A percentile compares a stretch with the other conserved stretches of the same genome.
These are phyloP conservation scores for Abelmoschus esculentus DNA, from an alignment of 345 rosid genomes.

Conservation along the genomic window DNA sequence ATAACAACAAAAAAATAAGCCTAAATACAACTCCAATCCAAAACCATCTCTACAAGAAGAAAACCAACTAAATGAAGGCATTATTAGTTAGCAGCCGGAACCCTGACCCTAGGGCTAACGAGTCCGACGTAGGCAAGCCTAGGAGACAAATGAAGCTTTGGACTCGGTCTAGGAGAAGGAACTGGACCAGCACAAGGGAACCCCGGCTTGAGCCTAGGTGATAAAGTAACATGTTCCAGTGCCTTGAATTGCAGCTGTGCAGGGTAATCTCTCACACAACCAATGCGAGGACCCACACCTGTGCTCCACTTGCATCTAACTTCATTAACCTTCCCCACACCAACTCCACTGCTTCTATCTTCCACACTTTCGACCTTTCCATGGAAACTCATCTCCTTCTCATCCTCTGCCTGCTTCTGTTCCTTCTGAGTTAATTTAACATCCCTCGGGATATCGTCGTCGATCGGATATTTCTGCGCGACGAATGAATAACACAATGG, in stretches of 20 bases:
- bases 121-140: conserved; percentile 40
- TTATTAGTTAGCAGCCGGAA: neutral
- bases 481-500: too few relatives aligned
- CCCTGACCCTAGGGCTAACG: conserved; percentile 29
- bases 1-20: too few relatives aligned
- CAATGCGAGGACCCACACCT: conserved; percentile 38
- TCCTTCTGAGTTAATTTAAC: too few relatives aligned
- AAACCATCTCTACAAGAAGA: too few relatives aligned
- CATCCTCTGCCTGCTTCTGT: neutral
- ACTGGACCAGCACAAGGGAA: conserved; percentile 24
- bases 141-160: conserved; percentile 36
- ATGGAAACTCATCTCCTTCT: too few relatives aligned
- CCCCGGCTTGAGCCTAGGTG: conserved; percentile 17
- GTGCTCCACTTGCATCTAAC: conserved; percentile 29
- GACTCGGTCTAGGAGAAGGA: conserved; percentile 50
- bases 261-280: conserved; percentile 38
- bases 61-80: too few relatives aligned
- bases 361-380: too few relatives aligned
- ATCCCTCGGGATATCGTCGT: conserved; percentile 28
- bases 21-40: too few relatives aligned
- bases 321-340: neutral
- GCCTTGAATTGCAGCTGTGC: conserved; percentile 29
- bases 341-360: too few relatives aligned
- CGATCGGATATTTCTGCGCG: conserved; percentile 22
- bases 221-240: conserved; percentile 32